phyloP scores from a whole-genome alignment of 163 green algal genomes.

The Prototheca stagnorum region DNA sequence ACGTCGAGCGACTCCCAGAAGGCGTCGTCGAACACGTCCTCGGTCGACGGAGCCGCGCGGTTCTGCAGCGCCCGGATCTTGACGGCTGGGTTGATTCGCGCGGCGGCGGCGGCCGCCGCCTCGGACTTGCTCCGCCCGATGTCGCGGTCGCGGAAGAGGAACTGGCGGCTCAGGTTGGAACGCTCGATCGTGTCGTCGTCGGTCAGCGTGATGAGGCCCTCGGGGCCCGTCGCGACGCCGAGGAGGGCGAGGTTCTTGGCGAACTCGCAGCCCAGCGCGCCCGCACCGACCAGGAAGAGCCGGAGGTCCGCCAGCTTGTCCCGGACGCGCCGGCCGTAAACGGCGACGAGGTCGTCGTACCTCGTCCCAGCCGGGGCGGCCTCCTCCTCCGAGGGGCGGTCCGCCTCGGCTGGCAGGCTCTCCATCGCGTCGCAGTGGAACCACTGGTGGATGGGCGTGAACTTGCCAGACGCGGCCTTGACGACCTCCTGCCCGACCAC shows the following conservation, averaged over 20 bases:
- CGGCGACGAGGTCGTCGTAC: conserved; percentile 75
- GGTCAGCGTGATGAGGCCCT: conserved; percentile 68
- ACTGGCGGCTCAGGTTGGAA: conserved; percentile 89
- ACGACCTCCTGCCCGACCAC: conserved; percentile 95
- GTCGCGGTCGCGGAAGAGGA: conserved; percentile 96
- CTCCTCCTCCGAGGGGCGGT: conserved; percentile 6
- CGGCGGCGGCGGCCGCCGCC: conserved; percentile 48
- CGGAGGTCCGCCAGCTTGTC: conserved; percentile 46
- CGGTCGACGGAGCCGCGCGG: conserved; percentile 82
- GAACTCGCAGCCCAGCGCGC: conserved; percentile 95
- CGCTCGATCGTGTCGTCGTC: conserved; percentile 98
- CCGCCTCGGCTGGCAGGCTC: conserved; percentile 50
- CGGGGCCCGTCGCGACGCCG: conserved; percentile 49
- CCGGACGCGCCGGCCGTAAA: conserved; percentile 71
- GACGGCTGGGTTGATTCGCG: conserved; percentile 66
- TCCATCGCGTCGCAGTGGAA: conserved; percentile 85
- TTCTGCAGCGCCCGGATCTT: conserved; percentile 70
- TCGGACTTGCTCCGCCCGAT: conserved; percentile 73
- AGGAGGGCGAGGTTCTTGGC: conserved; percentile 97
- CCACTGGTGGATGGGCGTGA: conserved; percentile 84
- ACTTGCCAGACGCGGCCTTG: conserved; percentile 92
- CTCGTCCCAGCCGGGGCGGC: conserved; percentile 8
- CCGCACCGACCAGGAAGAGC: conserved; percentile 84
- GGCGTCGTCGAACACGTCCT: conserved; percentile 84
- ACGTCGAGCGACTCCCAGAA: conserved; percentile 85